phyloP scores from a whole-genome alignment of 148 eudicot genomes.

The Chenopodium album region DNA sequence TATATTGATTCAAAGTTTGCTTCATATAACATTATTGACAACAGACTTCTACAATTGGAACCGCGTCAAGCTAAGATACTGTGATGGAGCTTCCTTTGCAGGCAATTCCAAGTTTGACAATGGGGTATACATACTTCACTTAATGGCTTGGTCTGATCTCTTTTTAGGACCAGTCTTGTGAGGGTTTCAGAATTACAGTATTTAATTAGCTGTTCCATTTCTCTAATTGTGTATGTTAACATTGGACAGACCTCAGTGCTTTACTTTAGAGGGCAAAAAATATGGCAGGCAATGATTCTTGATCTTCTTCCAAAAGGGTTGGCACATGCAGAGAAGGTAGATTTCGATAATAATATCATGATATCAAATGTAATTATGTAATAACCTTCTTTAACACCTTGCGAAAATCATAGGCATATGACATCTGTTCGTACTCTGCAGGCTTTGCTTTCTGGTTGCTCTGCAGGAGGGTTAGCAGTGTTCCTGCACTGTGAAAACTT shows the following conservation, averaged over 20 bases:
- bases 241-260: constrained; percentile 40
- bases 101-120: constrained; percentile 68
- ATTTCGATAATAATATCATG: background rate
- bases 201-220: background rate
- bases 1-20: background rate
- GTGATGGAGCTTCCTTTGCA: constrained; percentile 97
- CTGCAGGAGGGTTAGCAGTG: constrained; percentile 92
- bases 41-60: constrained; percentile 99
- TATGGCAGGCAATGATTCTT: constrained; percentile 78
- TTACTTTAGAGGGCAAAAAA: constrained; percentile 92
- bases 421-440: constrained; percentile 26
- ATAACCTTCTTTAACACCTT: background rate
- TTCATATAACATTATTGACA: background rate
- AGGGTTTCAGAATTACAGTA: background rate
- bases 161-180: background rate
- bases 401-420: background rate
- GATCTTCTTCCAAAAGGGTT: constrained; percentile 94
- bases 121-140: constrained; percentile 49
- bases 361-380: background rate
- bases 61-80: constrained; percentile 90
- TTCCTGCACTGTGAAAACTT: constrained; percentile 84
- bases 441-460: constrained; percentile 96
- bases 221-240: constrained; percentile 8
- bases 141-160: background rate
- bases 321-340: constrained; percentile 66